A percentile compares a stretch with the other conserved stretches of the same genome.
Conservation (phyloP, 768 basidiomycete genomes). For the Agrocybe praecox region DNA sequence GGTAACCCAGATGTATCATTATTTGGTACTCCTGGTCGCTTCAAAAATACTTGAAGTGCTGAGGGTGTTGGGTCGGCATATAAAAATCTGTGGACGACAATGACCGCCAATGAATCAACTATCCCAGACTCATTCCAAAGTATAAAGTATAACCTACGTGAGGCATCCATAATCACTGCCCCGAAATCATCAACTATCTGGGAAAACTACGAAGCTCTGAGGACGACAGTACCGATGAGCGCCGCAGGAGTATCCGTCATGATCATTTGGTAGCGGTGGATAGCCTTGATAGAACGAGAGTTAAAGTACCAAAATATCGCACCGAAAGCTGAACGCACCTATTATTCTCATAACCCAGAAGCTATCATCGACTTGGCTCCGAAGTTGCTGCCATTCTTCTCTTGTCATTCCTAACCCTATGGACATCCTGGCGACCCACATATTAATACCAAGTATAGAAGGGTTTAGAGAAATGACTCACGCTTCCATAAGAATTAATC, state of each 20-base stretch:
- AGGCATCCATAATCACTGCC: conserved; percentile 87
- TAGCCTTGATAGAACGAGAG: conserved; percentile 55
- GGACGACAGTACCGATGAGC: conserved; percentile 81
- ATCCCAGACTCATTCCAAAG: neutral
- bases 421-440: conserved; percentile 65
- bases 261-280: conserved; percentile 78
- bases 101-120: neutral
- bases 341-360: conserved; percentile 92
- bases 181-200: neutral
- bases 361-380: conserved; percentile 73
- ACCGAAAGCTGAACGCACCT: conserved; percentile 39
- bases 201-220: neutral
- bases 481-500: conserved; percentile 87
- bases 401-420: conserved; percentile 72
- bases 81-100: conserved; percentile 63
- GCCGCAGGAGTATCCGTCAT: conserved; percentile 88
- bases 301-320: neutral
- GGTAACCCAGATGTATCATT: conserved; percentile 39
- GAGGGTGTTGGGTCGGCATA: conserved; percentile 78
- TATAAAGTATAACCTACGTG: conserved; percentile 53
- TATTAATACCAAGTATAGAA: neutral
- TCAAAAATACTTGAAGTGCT: conserved; percentile 82
- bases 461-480: conserved; percentile 34
- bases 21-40: conserved; percentile 35
- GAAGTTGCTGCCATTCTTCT: conserved; percentile 71